These are phyloP conservation scores for Clarireedia hainanense DNA, from an alignment of 2,329 filamentous ascomycete genomes.

Conservation along the genomic window DNA sequence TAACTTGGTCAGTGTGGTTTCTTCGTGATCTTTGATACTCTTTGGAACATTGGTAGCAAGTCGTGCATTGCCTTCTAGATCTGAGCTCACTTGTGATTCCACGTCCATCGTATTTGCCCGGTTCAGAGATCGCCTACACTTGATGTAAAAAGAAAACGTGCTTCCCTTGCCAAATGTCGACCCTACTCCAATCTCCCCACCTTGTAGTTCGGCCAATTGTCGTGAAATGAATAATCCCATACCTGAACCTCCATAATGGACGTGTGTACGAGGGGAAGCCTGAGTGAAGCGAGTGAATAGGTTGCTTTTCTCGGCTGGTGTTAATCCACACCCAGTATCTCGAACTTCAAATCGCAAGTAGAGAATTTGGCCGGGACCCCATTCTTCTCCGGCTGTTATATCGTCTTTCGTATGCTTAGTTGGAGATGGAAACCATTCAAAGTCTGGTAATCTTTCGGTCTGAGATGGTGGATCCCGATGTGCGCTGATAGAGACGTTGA, in stretches of 20 bases:
- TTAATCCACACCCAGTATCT: conserved; percentile 70
- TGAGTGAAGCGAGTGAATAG: conserved; percentile 71
- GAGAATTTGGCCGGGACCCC: conserved; percentile 63
- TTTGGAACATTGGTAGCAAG: conserved; percentile 11
- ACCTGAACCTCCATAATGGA: conserved; percentile 75
- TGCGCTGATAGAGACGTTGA: conserved; percentile 34
- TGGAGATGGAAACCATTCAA: conserved; percentile 30
- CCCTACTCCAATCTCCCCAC: conserved; percentile 70
- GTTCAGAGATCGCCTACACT: conserved; percentile 28
- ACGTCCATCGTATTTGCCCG: conserved; percentile 1
- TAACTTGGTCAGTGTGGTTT: background rate
- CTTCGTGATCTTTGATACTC: conserved; percentile 5
- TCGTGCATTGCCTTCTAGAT: conserved; percentile 5
- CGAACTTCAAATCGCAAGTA: conserved; percentile 67
- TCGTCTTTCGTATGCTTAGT: conserved; percentile 22
- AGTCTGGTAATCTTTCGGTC: conserved; percentile 35
- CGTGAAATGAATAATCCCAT: conserved; percentile 75
- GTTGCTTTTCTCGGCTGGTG: conserved; percentile 60
- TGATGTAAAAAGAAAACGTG: conserved; percentile 69
- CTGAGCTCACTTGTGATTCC: background rate
- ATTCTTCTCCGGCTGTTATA: conserved; percentile 33
- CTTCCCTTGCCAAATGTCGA: conserved; percentile 61
- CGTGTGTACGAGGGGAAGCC: conserved; percentile 68
- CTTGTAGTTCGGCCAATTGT: conserved; percentile 70
- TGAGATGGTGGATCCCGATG: conserved; percentile 32